Percentiles rank a stretch among this genome's conserved stretches.
Conservation (phyloP, 2,329 filamentous ascomycete species). For the Cordyceps cateniannulata region DNA sequence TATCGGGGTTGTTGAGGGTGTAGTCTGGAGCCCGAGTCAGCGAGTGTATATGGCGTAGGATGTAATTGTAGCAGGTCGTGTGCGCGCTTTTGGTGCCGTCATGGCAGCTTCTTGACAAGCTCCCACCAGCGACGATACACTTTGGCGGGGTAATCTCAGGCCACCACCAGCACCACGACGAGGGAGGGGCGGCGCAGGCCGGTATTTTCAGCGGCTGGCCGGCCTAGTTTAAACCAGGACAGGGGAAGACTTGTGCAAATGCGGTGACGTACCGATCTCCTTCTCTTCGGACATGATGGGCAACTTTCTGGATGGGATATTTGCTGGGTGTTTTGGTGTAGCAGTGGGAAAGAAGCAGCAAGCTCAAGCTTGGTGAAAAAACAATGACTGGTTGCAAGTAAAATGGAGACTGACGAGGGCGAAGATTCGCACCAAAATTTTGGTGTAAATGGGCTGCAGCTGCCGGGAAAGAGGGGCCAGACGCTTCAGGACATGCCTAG, state of each 20-base stretch:
- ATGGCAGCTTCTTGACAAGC: background rate
- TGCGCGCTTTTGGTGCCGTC: conserved; percentile 3
- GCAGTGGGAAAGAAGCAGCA: conserved; percentile 2
- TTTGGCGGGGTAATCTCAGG: conserved; percentile 14
- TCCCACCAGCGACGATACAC: background rate
- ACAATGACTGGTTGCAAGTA: conserved; percentile 13
- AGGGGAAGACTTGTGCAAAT: background rate
- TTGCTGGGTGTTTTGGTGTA: conserved; percentile 7
- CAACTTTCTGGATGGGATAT: conserved; percentile 18
- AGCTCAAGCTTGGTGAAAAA: conserved; percentile 13
- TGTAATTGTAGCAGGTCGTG: background rate
- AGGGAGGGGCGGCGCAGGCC: conserved; percentile 6
- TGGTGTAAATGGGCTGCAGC: conserved; percentile 5
- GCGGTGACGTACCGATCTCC: conserved; percentile 35
- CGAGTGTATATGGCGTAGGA: background rate
- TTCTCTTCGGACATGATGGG: conserved; percentile 40
- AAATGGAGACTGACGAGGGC: conserved; percentile 9
- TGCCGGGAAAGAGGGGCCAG: background rate
- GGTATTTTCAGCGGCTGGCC: background rate
- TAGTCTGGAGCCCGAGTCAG: conserved; percentile 54
- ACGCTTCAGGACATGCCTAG: background rate
- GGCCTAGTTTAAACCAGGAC: background rate
- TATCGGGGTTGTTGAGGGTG: conserved; percentile 84
- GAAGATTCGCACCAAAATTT: conserved; percentile 2
- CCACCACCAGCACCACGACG: background rate